Evolutionary conservation across 2,329 filamentous ascomycete species (phyloP), one percentile per base, ranked within the genome.

Genomic region (Sarocladium strictum): DNA sequence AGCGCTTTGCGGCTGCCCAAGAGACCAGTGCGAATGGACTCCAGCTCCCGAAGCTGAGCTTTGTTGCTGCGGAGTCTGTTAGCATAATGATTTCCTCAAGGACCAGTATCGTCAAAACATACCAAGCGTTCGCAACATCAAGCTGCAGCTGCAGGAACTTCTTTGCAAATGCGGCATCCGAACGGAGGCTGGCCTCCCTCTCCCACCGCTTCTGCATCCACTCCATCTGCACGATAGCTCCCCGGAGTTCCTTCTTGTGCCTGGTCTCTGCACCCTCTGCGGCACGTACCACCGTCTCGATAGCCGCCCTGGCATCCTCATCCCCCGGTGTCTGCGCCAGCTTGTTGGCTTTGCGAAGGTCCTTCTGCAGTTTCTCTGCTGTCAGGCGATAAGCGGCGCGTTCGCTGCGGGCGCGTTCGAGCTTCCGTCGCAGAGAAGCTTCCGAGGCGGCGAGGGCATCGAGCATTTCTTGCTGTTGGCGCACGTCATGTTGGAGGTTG

Each of bases 61-160:
- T 93, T 87, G 75, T 97, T 99, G 75, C 94, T 97, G 69, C 68
- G 55, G 12, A 11, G 51, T n/a, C n/a, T 56, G 57, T 64, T 63
- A 66, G 62, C 38, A 27, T 40, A 49, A 24, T 45, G 26, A 49
- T 19, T 43, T 23, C n/a, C 7, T 53, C 11, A 45, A 51, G 43
- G 24, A 47, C 41, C 50, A 27, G 53, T 54, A 56, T 15, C 43
- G 43, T 17, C n/a, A 43, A 56, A 60, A 86, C 89, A 62, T 85
- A 97, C 93, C 92, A 97, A 73, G 90, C 86, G 65, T 90, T 87
- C 63, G 90, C 91, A 63, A 96, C 83, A 62, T 91, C 84, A 54
- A 95, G 83, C 69, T 90, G 85, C 68, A 90, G 77, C 63, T 85
- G 72, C 72, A 97, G 83, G 69, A 90, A 92, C 61, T 81, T 84